Evolutionary conservation across 495 filamentous ascomycete genomes (phyloP), one percentile per base, ranked within the genome.

Genomic region (Hyaloscypha bicolor): DNA sequence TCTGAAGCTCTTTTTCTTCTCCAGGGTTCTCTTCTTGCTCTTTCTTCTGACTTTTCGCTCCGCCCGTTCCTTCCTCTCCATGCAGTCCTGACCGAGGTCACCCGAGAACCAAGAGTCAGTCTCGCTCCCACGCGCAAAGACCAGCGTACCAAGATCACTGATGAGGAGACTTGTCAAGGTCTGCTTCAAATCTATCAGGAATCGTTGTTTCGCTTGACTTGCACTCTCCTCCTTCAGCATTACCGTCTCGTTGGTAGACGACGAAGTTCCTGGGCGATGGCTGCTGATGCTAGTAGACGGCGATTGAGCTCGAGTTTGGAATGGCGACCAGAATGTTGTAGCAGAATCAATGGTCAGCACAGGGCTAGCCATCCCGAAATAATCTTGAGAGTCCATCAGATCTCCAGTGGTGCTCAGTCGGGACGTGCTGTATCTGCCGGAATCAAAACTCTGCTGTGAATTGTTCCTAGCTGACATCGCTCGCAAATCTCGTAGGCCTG

Each of bases 21-120:
- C 86, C 5, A 88, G 76, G 9, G 81, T 77, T 51, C 83, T 79
- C 45, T 57, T 73, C 61, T 83, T 84, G 70, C 81, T 76, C 58
- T 78, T 79, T 56, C 80, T 78, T 81, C 80, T 75, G 79, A 80
- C 78, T 76, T 83, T 60, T 75, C 74, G 52, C 71, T 79, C 71
- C 76, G 81, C 60, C 82, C 82, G 70, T 85, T 89, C 92, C 66
- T 89, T 88, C 39, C 87, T 81, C 67, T 92, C 90, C 55, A 96
- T 88, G 63, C 89, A 91, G 62, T 91, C 87, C 69, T 94, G 88
- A 16, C 90, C 88, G 4, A 96, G 75, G 22, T 84, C 86, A 67
- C 89, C 87, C 6, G 86, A 84, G 74, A 97, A 94, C 92, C 94
- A 97, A 30, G 83, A 86, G 71, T 98, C 95, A 19, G 94, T 99